Percentiles rank a stretch among this genome's conserved stretches.
Evolutionary conservation across 2,329 filamentous ascomycete species (phyloP).

Genomic region (Fusarium equiseti): DNA sequence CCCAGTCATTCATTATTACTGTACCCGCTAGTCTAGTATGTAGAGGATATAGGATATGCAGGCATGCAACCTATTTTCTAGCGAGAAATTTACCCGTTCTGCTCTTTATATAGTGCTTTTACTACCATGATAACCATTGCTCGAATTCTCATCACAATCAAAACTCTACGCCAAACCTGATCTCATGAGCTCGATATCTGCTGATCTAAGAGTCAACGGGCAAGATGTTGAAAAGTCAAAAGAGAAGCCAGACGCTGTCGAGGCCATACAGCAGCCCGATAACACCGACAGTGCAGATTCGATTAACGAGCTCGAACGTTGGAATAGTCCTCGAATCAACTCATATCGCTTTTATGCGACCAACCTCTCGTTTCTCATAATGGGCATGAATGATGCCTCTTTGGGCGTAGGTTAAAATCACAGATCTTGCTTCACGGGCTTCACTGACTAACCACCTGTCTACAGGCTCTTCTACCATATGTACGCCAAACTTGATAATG

Average conservation of each 20-base stretch:
- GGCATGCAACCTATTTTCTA: conserved; percentile 5
- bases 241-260: conserved; percentile 14
- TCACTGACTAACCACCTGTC: conserved; percentile 22
- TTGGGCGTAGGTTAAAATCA: conserved; percentile 64
- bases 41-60: not conserved
- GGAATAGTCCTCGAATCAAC: conserved; percentile 73
- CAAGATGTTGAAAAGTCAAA: conserved; percentile 17
- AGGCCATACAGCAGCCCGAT: conserved; percentile 12
- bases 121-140: not conserved
- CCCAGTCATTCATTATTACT: not conserved
- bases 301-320: conserved; percentile 58
- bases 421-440: not conserved
- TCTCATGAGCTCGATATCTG: not conserved
- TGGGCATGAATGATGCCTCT: conserved; percentile 77
- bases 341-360: conserved; percentile 68
- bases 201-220: conserved; percentile 1
- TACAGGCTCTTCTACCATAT: conserved; percentile 62
- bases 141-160: not conserved
- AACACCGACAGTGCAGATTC: conserved; percentile 20
- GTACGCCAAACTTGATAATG: conserved; percentile 47
- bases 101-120: not conserved
- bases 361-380: conserved; percentile 72
- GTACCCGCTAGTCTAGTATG: not conserved
- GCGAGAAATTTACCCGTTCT: conserved; percentile 23
- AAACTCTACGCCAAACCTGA: not conserved